These are phyloP conservation scores for Melampsora larici-populina DNA, from an alignment of 1,284 basidiomycete genomes.

Conservation along the genomic window DNA sequence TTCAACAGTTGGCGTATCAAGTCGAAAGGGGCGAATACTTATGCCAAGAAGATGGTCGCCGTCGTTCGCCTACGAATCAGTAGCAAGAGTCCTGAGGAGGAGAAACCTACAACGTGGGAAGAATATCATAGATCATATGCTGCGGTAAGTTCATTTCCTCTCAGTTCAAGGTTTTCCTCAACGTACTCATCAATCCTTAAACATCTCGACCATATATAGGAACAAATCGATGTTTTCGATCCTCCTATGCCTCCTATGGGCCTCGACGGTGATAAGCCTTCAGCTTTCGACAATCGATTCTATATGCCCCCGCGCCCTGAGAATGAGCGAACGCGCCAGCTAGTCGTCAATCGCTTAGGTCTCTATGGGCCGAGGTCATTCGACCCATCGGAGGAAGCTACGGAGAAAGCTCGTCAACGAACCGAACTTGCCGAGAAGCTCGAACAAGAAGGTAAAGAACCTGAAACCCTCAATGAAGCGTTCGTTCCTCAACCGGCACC, in stretches of 20 bases:
- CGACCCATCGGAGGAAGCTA: slow-evolving; percentile 16
- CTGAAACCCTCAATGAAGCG: slow-evolving; percentile 4
- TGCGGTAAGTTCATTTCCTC: slow-evolving; percentile 41
- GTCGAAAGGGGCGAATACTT: background rate
- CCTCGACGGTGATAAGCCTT: slow-evolving; percentile 20
- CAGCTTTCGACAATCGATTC: slow-evolving; percentile 7
- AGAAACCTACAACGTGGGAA: slow-evolving; percentile 48
- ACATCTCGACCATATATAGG: background rate
- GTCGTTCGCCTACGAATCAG: slow-evolving; percentile 39
- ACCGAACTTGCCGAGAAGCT: slow-evolving; percentile 8
- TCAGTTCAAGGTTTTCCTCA: background rate
- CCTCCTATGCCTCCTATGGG: slow-evolving; percentile 28
- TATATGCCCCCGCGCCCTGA: slow-evolving; percentile 25
- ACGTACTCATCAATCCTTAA: background rate
- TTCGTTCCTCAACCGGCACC: background rate
- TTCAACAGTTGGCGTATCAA: slow-evolving; percentile 28
- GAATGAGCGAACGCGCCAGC: slow-evolving; percentile 27
- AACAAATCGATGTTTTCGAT: slow-evolving; percentile 19
- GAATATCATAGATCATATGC: slow-evolving; percentile 47
- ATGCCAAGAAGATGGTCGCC: slow-evolving; percentile 24
- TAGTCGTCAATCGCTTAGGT: slow-evolving; percentile 29
- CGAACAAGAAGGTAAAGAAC: slow-evolving; percentile 24
- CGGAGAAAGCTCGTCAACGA: slow-evolving; percentile 1
- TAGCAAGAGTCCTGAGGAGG: slow-evolving; percentile 46
- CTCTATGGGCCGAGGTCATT: slow-evolving; percentile 23